Conservation (phyloP, 257 asterid genomes). For the Paraleonurus japonicus region DNA sequence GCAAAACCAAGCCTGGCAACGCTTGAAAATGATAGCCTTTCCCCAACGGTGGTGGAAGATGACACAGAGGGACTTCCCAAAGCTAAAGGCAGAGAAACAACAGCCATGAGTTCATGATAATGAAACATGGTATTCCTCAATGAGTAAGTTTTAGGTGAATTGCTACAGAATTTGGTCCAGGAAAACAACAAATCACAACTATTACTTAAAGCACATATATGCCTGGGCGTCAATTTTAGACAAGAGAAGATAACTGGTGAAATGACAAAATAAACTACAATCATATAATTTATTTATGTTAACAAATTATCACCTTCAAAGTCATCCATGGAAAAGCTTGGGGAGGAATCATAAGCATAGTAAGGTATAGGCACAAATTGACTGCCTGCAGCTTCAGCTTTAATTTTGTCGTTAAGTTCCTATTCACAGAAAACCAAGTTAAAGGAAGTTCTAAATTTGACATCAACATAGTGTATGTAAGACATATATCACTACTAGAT, state of each 20-base stretch:
- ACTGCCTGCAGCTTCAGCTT: constrained; percentile 65
- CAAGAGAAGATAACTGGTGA: not conserved
- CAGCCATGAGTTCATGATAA: constrained; percentile 12
- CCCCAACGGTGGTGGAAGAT: constrained; percentile 48
- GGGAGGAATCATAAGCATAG: constrained; percentile 47
- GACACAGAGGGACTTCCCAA: constrained; percentile 58
- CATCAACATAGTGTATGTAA: constrained; percentile 2
- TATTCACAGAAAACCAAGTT: constrained; percentile 34
- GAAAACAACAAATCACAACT: not conserved
- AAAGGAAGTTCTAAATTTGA: not conserved
- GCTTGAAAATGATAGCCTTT: constrained; percentile 62
- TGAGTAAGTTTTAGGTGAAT: not conserved
- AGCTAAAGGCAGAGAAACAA: constrained; percentile 46
- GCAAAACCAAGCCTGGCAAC: constrained; percentile 97
- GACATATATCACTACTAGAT: not conserved
- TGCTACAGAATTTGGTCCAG: not conserved
- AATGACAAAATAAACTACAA: not conserved
- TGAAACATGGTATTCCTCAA: not conserved
- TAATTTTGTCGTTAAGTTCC: constrained; percentile 73
- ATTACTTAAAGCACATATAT: not conserved
- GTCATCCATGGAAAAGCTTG: constrained; percentile 80
- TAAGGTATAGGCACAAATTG: constrained; percentile 47
- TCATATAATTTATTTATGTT: not conserved
- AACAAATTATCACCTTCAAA: constrained; percentile 66
- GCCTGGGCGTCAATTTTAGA: not conserved